phyloP scores from a whole-genome alignment of 139 green algal species.

The Volvox africanus region DNA sequence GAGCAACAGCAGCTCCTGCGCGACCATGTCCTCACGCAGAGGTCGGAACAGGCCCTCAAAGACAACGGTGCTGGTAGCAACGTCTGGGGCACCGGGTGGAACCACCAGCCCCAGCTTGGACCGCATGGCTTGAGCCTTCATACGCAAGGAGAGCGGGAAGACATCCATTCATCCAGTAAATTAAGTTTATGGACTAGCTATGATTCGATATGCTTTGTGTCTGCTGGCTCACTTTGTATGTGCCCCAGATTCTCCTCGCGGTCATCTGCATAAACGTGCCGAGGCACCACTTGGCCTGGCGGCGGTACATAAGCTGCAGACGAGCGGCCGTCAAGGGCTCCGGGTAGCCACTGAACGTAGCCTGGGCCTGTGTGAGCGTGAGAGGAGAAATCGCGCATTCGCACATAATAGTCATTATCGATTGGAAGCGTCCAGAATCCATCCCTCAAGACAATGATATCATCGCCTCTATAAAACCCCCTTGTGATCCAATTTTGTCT shows the following conservation, averaged over 20 bases:
- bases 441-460: no score
- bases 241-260: background rate
- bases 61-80: background rate
- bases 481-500: no score
- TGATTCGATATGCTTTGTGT: no score
- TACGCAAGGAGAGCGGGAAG: background rate
- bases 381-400: background rate
- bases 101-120: background rate
- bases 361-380: background rate
- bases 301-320: background rate
- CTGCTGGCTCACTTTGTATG: slow-evolving; percentile 5
- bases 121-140: slow-evolving; percentile 26
- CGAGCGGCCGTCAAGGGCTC: background rate
- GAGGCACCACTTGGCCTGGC: slow-evolving; percentile 28
- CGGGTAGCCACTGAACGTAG: background rate
- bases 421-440: no score
- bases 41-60: slow-evolving; percentile 14
- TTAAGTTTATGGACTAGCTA: no score
- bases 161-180: no score
- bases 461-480: no score
- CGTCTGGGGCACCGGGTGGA: background rate
- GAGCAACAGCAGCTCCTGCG: background rate
- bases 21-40: background rate
- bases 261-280: background rate
- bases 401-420: no score